phyloP scores from a whole-genome alignment of 139 green algal genomes.

The Coelastrella sp. region DNA sequence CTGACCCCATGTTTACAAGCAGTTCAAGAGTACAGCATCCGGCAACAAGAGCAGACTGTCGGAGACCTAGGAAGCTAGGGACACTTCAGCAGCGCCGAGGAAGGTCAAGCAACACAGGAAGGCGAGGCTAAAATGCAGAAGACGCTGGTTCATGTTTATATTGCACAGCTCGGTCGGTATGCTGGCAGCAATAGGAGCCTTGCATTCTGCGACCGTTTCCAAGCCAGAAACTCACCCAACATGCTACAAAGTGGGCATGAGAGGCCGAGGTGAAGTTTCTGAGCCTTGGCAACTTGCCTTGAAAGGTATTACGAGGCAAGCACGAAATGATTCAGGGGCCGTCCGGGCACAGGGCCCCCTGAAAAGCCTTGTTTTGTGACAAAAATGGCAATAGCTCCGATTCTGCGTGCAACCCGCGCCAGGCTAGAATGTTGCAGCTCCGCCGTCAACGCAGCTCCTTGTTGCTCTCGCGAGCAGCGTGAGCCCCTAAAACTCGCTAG shows the following conservation, averaged over 20 bases:
- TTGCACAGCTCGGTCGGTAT: background rate
- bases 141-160: background rate
- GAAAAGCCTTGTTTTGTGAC: background rate
- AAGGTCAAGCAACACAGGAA: background rate
- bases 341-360: background rate
- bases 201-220: background rate
- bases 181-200: too few relatives aligned
- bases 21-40: too few relatives aligned
- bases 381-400: background rate
- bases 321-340: background rate
- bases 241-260: background rate
- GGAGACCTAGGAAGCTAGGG: background rate
- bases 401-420: background rate
- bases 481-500: background rate
- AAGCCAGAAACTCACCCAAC: background rate
- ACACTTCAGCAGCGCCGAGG: background rate
- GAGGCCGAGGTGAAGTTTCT: background rate
- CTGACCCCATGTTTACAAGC: too few relatives aligned
- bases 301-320: background rate
- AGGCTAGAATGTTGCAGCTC: background rate
- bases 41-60: background rate
- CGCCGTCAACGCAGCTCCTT: conserved; percentile 2
- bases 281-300: background rate
- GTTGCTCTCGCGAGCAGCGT: background rate
- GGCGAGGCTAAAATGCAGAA: too few relatives aligned